phyloP scores from a whole-genome alignment of 2,329 filamentous ascomycete genomes.

The Alternaria sp. region DNA sequence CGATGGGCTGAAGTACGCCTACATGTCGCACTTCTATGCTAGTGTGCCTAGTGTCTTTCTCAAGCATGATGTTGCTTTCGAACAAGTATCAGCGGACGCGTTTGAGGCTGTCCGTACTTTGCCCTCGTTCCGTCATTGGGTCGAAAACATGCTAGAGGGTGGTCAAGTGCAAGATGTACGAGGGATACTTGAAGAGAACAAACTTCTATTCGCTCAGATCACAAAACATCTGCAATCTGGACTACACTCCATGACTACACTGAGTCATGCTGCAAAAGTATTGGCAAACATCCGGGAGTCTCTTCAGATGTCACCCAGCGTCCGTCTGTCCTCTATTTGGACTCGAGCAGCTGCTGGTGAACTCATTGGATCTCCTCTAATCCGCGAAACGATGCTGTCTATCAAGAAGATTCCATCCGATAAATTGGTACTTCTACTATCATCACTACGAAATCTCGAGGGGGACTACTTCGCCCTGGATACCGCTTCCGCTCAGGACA shows the following conservation, averaged over 20 bases:
- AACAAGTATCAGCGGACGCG: constrained; percentile 66
- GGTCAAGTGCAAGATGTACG: constrained; percentile 56
- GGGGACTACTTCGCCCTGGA: constrained; percentile 33
- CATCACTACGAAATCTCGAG: constrained; percentile 40
- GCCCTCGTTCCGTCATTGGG: constrained; percentile 66
- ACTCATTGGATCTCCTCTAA: constrained; percentile 60
- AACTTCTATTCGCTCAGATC: constrained; percentile 61
- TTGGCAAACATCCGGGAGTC: constrained; percentile 50
- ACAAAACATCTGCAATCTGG: constrained; percentile 45
- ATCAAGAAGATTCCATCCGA: constrained; percentile 69
- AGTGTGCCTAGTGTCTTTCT: constrained; percentile 76
- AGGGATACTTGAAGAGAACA: constrained; percentile 68
- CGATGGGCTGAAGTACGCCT: constrained; percentile 77
- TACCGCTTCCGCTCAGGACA: constrained; percentile 35
- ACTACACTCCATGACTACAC: constrained; percentile 51
- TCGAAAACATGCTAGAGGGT: constrained; percentile 53
- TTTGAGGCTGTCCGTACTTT: constrained; percentile 73
- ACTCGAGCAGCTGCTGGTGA: constrained; percentile 68
- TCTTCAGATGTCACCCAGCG: constrained; percentile 48
- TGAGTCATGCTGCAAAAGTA: constrained; percentile 51
- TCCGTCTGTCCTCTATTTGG: constrained; percentile 63
- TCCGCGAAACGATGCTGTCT: constrained; percentile 64
- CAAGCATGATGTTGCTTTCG: constrained; percentile 44
- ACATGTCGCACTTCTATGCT: constrained; percentile 87
- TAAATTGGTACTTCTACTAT: constrained; percentile 58